Percentiles rank a stretch among this genome's conserved stretches.
Conservation (phyloP, 148 eudicot species). For the Heliosperma pusillum region DNA sequence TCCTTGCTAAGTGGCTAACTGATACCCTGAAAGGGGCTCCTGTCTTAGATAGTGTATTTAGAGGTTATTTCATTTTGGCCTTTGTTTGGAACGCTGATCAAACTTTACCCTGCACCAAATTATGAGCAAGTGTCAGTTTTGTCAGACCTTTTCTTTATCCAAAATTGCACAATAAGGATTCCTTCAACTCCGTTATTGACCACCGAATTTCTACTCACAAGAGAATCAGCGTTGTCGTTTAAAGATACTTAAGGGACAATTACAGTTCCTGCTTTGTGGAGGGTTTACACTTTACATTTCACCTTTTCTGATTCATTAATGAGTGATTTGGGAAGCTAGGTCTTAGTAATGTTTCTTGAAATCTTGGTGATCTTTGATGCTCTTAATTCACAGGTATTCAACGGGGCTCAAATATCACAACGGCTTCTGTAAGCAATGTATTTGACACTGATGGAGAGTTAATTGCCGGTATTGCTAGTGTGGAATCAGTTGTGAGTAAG, state of each 20-base stretch:
- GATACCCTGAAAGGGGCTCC: neutral
- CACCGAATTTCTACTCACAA: neutral
- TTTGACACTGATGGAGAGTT: constrained; percentile 79
- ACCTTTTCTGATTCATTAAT: neutral
- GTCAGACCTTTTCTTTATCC: neutral
- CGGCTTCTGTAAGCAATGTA: constrained; percentile 73
- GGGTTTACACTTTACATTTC: neutral
- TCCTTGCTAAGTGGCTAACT: neutral
- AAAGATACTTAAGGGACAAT: too few relatives aligned
- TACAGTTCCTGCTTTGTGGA: neutral
- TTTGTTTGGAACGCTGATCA: neutral
- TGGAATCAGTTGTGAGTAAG: constrained; percentile 72
- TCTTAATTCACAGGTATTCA: constrained; percentile 50
- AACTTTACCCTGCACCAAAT: neutral
- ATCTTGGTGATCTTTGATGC: neutral
- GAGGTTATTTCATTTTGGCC: neutral
- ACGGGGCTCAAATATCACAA: constrained; percentile 49
- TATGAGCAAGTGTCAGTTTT: neutral
- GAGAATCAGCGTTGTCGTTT: neutral
- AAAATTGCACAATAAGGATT: neutral
- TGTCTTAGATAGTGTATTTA: neutral
- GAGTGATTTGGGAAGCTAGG: neutral
- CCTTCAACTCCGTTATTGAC: neutral
- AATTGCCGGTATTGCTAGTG: constrained; percentile 84
- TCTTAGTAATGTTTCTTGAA: neutral